Conservation (phyloP, 2,329 filamentous ascomycete species). For the Cytospora piceicola region DNA sequence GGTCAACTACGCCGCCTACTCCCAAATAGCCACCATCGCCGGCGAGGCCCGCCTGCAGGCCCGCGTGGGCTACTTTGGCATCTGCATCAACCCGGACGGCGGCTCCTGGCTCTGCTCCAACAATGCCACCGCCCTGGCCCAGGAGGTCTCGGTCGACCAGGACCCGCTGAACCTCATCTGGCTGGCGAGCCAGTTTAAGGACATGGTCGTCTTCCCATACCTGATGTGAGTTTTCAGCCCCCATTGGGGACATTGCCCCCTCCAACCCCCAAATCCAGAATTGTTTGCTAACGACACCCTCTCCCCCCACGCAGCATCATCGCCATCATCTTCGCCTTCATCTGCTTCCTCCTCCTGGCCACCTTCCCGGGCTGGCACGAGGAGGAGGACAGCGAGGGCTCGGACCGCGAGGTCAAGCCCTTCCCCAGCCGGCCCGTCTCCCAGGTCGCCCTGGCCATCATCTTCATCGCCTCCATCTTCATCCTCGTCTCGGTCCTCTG, state of each 20-base stretch:
- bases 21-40: conserved; percentile 87
- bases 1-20: conserved; percentile 85
- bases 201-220: conserved; percentile 98
- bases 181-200: conserved; percentile 96
- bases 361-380: conserved; percentile 99
- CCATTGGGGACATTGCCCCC: too few relatives aligned
- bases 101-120: conserved; percentile 95
- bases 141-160: conserved; percentile 86
- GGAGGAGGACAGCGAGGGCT: conserved; percentile 78
- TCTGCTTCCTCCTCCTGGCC: conserved; percentile 91
- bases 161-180: conserved; percentile 97
- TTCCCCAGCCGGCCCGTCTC: conserved; percentile 92
- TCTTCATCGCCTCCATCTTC: conserved; percentile 77
- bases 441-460: conserved; percentile 89
- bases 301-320: conserved; percentile 70
- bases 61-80: conserved; percentile 95
- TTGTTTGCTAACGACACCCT: conserved; percentile 20
- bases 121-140: conserved; percentile 91
- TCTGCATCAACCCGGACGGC: conserved; percentile 90
- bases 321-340: conserved; percentile 94
- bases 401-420: conserved; percentile 87
- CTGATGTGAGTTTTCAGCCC: conserved; percentile 67
- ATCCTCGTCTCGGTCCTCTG: conserved; percentile 77
- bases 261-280: not conserved
- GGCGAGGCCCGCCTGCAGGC: conserved; percentile 83